Base-by-base conservation (phyloP, 805 yeast genomes). In the Hagleromyces aurorensis region DNA sequence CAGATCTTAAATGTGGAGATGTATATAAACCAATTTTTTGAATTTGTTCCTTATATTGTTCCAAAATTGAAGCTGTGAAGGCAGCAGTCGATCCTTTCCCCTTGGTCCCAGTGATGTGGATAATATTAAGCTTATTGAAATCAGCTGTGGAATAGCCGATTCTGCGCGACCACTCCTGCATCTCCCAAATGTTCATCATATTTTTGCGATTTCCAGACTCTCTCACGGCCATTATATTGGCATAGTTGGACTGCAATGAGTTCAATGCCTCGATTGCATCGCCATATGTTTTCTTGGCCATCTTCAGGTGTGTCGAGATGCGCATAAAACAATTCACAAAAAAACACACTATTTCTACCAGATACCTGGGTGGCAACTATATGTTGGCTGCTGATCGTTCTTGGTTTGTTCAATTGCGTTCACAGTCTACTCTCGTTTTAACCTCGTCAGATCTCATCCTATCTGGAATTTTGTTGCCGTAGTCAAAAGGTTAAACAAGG, bases 21-120 rank as follows among this genome's bases (percentile, higher is more conserved):
- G 97, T 87, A 52, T 83, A 91, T n/a, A 91, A 66, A 0, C 98
- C 99, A 29, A 87, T 70, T 54, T 83, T 84, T 11, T 36, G 54
- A 38, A 56, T 15, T 22, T 40, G 37, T 16, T 57, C 61, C 21
- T 36, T 40, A 46, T 84, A 84, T 50, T 84, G 84, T 6, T 58
- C 49, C 37, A 93, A 57, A 21, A 93, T 84, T 3, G 91, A 75
- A 46, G 83, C 82, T 3, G 86, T 73, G 51, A 91, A 91, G 0
- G 98, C 96, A 57, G 96, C 89, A 0, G 97, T 89, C 1, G 96
- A 86, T 1, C 99, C 99, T 60, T 91, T 91, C 9, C 99, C 99
- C 55, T 91, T 91, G 1, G 99, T 91, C 13, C 99, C 99, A 0
- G 99, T 87, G 20, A 93, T 79, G 50, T 91, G 99, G 23, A 91